Evolutionary conservation across 306 rosid genomes (phyloP).

Genomic region (Prinsepia uniflora): DNA sequence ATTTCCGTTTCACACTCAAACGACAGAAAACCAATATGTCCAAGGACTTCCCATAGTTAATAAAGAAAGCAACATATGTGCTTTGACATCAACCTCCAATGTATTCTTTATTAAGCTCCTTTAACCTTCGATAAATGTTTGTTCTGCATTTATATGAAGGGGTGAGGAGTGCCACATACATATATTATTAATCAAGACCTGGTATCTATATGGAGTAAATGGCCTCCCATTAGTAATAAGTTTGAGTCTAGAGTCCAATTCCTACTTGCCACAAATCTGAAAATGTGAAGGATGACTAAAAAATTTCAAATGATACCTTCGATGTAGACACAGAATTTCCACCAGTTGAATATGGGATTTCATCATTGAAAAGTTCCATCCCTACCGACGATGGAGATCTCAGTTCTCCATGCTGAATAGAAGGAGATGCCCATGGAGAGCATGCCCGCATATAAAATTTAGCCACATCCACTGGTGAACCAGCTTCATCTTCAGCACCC

Average conservation of each 20-base stretch:
- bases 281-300: background rate
- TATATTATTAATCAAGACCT: conserved; percentile 3
- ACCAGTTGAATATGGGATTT: conserved; percentile 53
- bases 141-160: background rate
- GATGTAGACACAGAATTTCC: conserved; percentile 50
- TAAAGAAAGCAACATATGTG: background rate
- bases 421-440: conserved; percentile 89
- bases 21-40: no score
- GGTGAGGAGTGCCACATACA: background rate
- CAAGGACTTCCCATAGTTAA: background rate
- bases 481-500: conserved; percentile 59
- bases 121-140: background rate
- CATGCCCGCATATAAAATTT: conserved; percentile 75
- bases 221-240: background rate
- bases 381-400: conserved; percentile 50
- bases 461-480: conserved; percentile 90
- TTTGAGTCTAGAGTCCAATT: background rate
- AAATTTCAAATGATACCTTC: conserved; percentile 52
- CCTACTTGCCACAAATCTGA: conserved; percentile 1
- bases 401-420: conserved; percentile 42
- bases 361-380: conserved; percentile 59
- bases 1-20: background rate
- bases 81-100: background rate
- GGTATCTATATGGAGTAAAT: background rate
- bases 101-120: background rate